Percentiles rank a stretch among this genome's conserved stretches.
Evolutionary conservation across 257 asterid genomes (phyloP).

Genomic region (Anisodus tanguticus): DNA sequence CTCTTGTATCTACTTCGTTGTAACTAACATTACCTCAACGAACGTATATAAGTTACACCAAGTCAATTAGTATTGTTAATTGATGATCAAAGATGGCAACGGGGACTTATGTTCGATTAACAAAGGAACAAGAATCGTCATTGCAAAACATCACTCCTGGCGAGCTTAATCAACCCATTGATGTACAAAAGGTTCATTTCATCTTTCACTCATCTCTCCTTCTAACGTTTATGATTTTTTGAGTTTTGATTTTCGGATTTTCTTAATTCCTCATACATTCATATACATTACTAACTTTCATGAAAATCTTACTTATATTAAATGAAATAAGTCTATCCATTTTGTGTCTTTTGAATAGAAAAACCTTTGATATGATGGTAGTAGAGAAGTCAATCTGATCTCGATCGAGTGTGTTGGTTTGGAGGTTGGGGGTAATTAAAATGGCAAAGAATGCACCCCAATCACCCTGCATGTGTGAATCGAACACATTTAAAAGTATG

Average conservation of each 20-base stretch:
- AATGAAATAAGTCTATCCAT: not conserved
- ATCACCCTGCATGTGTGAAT: not conserved
- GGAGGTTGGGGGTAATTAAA: not conserved
- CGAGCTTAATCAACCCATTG: conserved; percentile 77
- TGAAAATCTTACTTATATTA: not conserved
- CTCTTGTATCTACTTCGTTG: not conserved
- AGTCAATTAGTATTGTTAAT: conserved; percentile 18
- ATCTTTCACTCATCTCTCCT: not conserved
- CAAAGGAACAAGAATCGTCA: conserved; percentile 56
- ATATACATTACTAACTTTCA: not conserved
- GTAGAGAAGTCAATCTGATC: not conserved
- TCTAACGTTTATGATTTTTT: not conserved
- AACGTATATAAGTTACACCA: not conserved
- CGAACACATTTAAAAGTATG: not conserved
- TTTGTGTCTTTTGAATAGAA: not conserved
- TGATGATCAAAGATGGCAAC: conserved; percentile 52
- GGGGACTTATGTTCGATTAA: conserved; percentile 65
- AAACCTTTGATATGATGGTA: not conserved
- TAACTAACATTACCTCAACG: not conserved
- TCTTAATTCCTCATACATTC: not conserved
- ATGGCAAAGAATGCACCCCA: not conserved
- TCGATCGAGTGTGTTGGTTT: not conserved
- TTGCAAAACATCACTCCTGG: conserved; percentile 69
- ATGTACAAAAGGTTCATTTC: conserved; percentile 54
- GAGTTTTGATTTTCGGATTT: not conserved